Base-by-base conservation (phyloP, 225 moss, liverwort and hornwort genomes). In the Neckera pumila region DNA sequence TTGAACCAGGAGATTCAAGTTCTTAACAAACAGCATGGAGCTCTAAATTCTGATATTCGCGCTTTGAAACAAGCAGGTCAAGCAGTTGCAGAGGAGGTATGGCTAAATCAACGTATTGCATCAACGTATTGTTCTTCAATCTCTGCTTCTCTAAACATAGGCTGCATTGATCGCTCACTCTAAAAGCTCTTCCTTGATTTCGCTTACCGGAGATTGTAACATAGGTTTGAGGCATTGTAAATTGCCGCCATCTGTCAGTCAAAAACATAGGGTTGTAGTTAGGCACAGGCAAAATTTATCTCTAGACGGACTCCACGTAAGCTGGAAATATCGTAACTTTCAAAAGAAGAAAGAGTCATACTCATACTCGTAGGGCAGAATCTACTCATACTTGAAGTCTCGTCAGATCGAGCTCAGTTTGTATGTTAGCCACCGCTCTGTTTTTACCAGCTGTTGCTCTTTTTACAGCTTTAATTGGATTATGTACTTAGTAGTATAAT, bases 11-110 rank as follows among this genome's bases (percentile, higher is more conserved):
- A 96, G 87, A 92, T 98, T 82, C 92, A 93, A 87, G 86, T 75
- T 80, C 92, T 97, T 10, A 98, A 96, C 88, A 97, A 95, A 89
- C 94, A 93, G 85, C 98, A 98, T 86, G 89, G 91, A 76, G 87
- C 89, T 76, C 87, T 92, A 62, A 96, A 95, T 72, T 90, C 90
- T 25, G 96, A 98, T 45, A 93, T 96, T 84, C 95, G 94, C 75
- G 86, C 91, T 30, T 79, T 96, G 86, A 98, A 96, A 89, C 95
- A 96, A 92, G 96, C 95, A 87, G 93, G 96, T 51, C 91, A 86
- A 61, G 95, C 90, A 81, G 86, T 97, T 66, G 94, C 92, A 69
- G 95, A 94, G 61, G 93, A 92, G 81, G 96, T 96, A 89, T 89
- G 88, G 63, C 72, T 84, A 63, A 65, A 63, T 67, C 43, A n/a